phyloP scores from a whole-genome alignment of 2,329 filamentous ascomycete genomes.

The Xylaria sp. region DNA sequence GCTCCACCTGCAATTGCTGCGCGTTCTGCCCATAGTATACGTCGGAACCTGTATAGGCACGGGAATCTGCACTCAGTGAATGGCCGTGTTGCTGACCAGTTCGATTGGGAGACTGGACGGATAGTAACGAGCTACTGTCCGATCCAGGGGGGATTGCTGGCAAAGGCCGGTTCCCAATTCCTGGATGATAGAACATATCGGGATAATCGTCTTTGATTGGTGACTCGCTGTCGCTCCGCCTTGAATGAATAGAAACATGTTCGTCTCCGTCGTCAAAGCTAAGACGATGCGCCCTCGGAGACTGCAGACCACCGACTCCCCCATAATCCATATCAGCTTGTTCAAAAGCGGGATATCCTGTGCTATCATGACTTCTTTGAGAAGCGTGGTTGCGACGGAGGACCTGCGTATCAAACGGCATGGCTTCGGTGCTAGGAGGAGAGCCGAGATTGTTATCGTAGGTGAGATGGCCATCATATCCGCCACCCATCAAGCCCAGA shows the following conservation, averaged over 20 bases:
- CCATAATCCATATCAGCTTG: conserved; percentile 82
- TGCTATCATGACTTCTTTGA: conserved; percentile 48
- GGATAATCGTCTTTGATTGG: conserved; percentile 75
- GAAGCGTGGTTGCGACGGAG: conserved; percentile 47
- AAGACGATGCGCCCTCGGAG: conserved; percentile 73
- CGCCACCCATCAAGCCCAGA: conserved; percentile 75
- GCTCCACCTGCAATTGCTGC: conserved; percentile 59
- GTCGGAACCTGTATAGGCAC: conserved; percentile 54
- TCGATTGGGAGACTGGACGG: conserved; percentile 52
- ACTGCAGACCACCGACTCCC: conserved; percentile 86
- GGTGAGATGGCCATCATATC: conserved; percentile 61
- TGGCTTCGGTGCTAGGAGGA: conserved; percentile 45
- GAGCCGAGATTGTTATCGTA: conserved; percentile 57
- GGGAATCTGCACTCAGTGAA: conserved; percentile 55
- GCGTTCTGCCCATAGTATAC: conserved; percentile 53
- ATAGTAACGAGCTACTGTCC: conserved; percentile 62
- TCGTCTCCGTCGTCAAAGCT: conserved; percentile 97
- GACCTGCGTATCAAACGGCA: conserved; percentile 54
- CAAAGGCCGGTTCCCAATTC: conserved; percentile 69
- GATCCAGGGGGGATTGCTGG: conserved; percentile 67
- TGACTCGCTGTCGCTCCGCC: conserved; percentile 67
- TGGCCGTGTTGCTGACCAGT: conserved; percentile 57
- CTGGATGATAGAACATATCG: conserved; percentile 93
- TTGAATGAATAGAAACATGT: conserved; percentile 61
- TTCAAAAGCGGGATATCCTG: conserved; percentile 52